Evolutionary conservation across 768 basidiomycete species (phyloP), one percentile per base, ranked within the genome.

Genomic region (Kwoniella sp.): DNA sequence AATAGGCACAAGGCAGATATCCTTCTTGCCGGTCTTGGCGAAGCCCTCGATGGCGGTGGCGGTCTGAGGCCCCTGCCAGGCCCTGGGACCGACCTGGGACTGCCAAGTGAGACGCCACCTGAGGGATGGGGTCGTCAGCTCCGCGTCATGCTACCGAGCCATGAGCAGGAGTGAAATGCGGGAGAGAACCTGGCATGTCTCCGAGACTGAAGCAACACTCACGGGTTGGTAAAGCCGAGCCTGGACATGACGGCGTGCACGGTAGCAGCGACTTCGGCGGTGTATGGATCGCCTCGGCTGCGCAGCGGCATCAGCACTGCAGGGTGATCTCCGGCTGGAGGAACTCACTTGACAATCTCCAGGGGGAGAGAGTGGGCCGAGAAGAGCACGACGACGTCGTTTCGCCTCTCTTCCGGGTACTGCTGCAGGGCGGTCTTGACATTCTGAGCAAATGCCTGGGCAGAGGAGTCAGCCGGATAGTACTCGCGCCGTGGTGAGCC

Each of bases 41-140:
- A 76, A 65, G 0, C 78, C 79, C 59, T 95, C 89, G 70, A 99
- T 77, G 38, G 91, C 88, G 46, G 89, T 90, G 15, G 82, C 79
- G 1, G 95, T 99, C 74, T 96, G 91, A 78, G 89, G 90, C 3
- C 95, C 95, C 82, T 98, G 88, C 95, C 95, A 98, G 17, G 92
- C 88, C 31, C 85, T 86, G 3, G 95, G 95, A 3, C 95, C 95
- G 40, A 99, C 95, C 74, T 98, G 87, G 5, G 86, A 88, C 77
- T 99, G 95, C 95, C 95, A 99, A 1, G 92, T 89, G 50, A 98
- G 80, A 22, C 95, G 86, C 76, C 86, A 95, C 3, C 93, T 87
- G 72, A 15, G 11, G 17, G n/a, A n/a, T n/a, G n/a, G n/a, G n/a
- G n/a, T n/a, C n/a, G n/a, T n/a, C n/a, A n/a, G n/a, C n/a, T n/a